Evolutionary conservation across 331 rosid genomes (phyloP), one percentile per base, ranked within the genome.

Genomic region (Ulmus americana): DNA sequence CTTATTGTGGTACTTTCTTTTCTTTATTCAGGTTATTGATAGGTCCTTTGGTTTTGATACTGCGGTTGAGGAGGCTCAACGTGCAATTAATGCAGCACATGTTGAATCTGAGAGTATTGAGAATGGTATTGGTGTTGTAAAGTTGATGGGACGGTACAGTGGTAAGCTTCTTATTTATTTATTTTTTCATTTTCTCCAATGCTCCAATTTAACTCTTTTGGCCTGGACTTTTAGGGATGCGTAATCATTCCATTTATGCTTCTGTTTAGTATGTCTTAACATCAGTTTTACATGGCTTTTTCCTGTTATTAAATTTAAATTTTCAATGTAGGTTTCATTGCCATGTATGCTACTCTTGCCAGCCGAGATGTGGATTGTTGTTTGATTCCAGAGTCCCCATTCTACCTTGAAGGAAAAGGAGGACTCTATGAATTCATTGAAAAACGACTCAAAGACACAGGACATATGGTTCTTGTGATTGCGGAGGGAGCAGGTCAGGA

Each of bases 401-500:
- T 89, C 70, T 89, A 84, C 80, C 91, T 89, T 44, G 96, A 86
- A 75, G 91, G 96, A 63, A 77, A 66, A 39, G 95, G 95, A 10
- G 96, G 96, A 64, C 95, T 89, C 55, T 79, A 48, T 64, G 89
- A 89, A 65, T 84, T 48, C 56, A 71, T 89, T 51, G 87, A 89
- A 67, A 82, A 67, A 71, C 77, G 87, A 49, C 89, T 89, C 35
- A 80, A 59, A 62, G 96, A 89, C 77, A 84, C 69, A 42, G 95
- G 95, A n/a, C 96, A 89, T 82, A 80, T 84, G 86, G 91, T 89
- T 69, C 77, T 89, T 53, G 96, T 89, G 69, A 84, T 89, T 52
- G 96, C 96, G 57, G 96, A 89, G 79, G 96, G 96, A 40, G 96
- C 95, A 1, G 96, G 91, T 44, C 96, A 84, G 80, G 95, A 89